A percentile compares a stretch with the other conserved stretches of the same genome.
Conservation (phyloP, 768 basidiomycete genomes). For the Lentinus tigrinus region DNA sequence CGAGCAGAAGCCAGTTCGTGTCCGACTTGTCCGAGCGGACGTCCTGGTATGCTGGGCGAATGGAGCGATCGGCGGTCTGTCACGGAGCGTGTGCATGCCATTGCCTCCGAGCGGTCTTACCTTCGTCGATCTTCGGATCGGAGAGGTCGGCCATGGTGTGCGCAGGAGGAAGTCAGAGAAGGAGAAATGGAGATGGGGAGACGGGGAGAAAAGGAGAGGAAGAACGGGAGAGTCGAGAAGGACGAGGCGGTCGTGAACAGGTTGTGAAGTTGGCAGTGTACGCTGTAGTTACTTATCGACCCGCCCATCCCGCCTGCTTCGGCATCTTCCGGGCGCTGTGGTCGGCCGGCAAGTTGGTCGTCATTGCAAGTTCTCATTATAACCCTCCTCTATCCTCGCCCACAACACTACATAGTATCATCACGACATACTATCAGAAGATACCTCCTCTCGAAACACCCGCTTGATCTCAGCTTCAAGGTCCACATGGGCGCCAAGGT, state of each 20-base stretch:
- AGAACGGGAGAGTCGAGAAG: neutral
- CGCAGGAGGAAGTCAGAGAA: neutral
- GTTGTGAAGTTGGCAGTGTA: neutral
- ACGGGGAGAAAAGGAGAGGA: neutral
- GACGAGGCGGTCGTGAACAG: neutral
- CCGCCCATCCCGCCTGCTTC: neutral
- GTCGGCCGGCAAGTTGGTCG: too few species aligned
- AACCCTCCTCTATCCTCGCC: too few species aligned
- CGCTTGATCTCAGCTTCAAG: neutral
- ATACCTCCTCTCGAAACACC: neutral
- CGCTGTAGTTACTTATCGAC: neutral
- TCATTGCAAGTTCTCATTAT: too few species aligned
- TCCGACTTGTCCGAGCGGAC: constrained; percentile 84
- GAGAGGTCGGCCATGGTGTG: constrained; percentile 73
- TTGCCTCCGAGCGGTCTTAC: constrained; percentile 39
- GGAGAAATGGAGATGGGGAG: neutral
- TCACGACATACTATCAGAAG: too few species aligned
- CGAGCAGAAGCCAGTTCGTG: constrained; percentile 86
- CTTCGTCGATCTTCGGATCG: constrained; percentile 70
- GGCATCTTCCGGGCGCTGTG: neutral
- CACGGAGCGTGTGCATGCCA: constrained; percentile 28
- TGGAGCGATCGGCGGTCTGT: constrained; percentile 16
- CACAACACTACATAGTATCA: too few species aligned
- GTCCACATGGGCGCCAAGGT: too few species aligned
- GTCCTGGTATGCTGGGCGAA: constrained; percentile 73